phyloP scores from a whole-genome alignment of 441 rosid species.

The Rhodomyrtus psidioides region DNA sequence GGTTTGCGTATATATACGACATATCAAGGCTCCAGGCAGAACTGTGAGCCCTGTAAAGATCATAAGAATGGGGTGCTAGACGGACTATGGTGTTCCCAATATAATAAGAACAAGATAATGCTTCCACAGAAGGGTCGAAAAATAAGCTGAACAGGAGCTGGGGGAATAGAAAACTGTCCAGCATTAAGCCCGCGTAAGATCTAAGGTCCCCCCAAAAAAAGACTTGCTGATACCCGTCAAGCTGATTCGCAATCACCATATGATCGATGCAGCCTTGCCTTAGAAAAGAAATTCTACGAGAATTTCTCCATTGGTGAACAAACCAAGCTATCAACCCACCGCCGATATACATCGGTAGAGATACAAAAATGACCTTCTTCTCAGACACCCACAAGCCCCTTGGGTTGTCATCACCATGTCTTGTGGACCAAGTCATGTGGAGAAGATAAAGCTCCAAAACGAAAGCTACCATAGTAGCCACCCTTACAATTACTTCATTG shows the following conservation, averaged over 20 bases:
- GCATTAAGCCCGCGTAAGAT: slow-evolving; percentile 73
- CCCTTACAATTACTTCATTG: slow-evolving; percentile 74
- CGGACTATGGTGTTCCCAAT: slow-evolving; percentile 54
- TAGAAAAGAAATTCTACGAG: slow-evolving; percentile 21
- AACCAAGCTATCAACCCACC: slow-evolving; percentile 70
- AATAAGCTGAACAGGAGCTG: slow-evolving; percentile 66
- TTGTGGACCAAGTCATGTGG: slow-evolving; percentile 66
- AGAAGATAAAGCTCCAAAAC: slow-evolving; percentile 76
- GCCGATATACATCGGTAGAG: slow-evolving; percentile 51
- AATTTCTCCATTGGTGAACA: slow-evolving; percentile 32
- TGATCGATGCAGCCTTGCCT: not conserved
- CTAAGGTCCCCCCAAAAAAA: slow-evolving; percentile 51
- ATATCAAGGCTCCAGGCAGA: too few relatives aligned
- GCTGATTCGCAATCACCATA: slow-evolving; percentile 1
- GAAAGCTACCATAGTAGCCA: slow-evolving; percentile 77
- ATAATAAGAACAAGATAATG: slow-evolving; percentile 53
- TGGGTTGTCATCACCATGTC: slow-evolving; percentile 29
- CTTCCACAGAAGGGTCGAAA: slow-evolving; percentile 29
- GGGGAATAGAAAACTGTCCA: slow-evolving; percentile 76
- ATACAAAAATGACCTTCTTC: slow-evolving; percentile 45
- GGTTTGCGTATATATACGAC: too few relatives aligned
- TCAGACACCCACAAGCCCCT: slow-evolving; percentile 46
- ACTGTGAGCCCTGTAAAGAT: slow-evolving; percentile 63
- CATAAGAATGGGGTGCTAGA: slow-evolving; percentile 81
- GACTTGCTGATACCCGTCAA: slow-evolving; percentile 24